Base-by-base conservation (phyloP, 495 filamentous ascomycete species). In the Podospora pseudoanserina region DNA sequence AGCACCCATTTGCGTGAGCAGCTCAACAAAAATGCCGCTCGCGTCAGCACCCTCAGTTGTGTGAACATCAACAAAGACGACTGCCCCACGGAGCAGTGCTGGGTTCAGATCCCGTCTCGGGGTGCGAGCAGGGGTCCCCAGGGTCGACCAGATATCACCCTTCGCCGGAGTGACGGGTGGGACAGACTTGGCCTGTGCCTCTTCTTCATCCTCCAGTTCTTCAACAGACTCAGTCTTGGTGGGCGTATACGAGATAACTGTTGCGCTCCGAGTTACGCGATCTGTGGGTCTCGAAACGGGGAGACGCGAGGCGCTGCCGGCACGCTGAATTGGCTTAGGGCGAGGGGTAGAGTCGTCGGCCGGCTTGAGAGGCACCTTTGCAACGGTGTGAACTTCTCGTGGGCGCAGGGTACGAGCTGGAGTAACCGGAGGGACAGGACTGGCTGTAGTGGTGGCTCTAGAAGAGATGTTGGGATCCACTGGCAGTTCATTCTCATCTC, bases 51-150 rank as follows among this genome's bases (percentile, higher is more conserved):
- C 93, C 75, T 97, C 92, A 44, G 86, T 90, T 3, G 92, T 95
- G 73, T 94, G 89, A n/a, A 97, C 92, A 79, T 99, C 94, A 11
- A 97, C 92, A 76, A 87, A 92, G n/a, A 95, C 90, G 2, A 94
- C 86, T 15, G 90, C 91, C 3, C 94, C 93, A 16, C 84, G 83
- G 1, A 96, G 81, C 1, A 88, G 71, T 1, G 76, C 73, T 4
- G 81, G 78, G 65, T 85, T 80, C 27, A 86, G 72, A 53, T 85
- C 82, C 16, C 80, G 78, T 9, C 84, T 83, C 26, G 85, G 82
- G 27, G 85, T 84, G 23, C 84, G 81, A 15, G 83, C 84, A 9
- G 86, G 87, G 0, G 87, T 88, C 23, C 80, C 86, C 56, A 79
- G 70, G 5, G 78, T 81, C 3, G 86, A 84, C 83, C 83, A 86